phyloP scores from a whole-genome alignment of 129 eudicot species.

The Flaveria brownii region DNA sequence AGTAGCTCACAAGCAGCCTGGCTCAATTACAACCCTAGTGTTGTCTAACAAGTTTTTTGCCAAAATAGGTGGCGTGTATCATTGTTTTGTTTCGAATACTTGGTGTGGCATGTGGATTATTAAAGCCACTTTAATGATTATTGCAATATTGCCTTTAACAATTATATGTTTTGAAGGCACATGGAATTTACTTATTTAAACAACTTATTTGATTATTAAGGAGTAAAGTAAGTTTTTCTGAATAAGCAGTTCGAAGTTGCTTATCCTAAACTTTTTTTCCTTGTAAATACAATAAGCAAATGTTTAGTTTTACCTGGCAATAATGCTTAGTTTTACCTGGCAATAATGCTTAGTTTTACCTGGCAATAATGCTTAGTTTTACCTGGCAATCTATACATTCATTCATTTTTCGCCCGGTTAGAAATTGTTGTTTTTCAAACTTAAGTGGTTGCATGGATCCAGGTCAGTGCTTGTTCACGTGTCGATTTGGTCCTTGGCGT shows the following conservation, averaged over 20 bases:
- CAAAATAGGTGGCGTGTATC: neutral
- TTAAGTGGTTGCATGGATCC: slow-evolving; percentile 14
- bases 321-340: neutral
- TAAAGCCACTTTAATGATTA: neutral
- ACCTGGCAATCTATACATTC: neutral
- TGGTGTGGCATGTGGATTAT: neutral
- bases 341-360: too few relatives aligned
- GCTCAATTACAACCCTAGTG: too few relatives aligned
- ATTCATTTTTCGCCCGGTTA: neutral
- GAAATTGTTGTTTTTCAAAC: slow-evolving; percentile 2
- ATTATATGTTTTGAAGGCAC: neutral
- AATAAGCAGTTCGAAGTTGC: neutral
- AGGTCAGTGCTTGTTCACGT: slow-evolving; percentile 76
- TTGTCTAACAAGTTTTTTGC: neutral
- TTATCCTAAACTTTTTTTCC: neutral
- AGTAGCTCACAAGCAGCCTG: too few relatives aligned
- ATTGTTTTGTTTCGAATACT: neutral
- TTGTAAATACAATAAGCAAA: neutral
- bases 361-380: neutral
- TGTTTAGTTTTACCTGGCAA: neutral
- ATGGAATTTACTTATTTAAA: neutral
- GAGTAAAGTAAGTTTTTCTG: neutral
- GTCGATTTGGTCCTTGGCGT: slow-evolving; percentile 76
- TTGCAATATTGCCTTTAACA: too few relatives aligned
- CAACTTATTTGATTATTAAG: neutral